Evolutionary conservation across 257 asterid species (phyloP).

Genomic region (Misopates orontium): DNA sequence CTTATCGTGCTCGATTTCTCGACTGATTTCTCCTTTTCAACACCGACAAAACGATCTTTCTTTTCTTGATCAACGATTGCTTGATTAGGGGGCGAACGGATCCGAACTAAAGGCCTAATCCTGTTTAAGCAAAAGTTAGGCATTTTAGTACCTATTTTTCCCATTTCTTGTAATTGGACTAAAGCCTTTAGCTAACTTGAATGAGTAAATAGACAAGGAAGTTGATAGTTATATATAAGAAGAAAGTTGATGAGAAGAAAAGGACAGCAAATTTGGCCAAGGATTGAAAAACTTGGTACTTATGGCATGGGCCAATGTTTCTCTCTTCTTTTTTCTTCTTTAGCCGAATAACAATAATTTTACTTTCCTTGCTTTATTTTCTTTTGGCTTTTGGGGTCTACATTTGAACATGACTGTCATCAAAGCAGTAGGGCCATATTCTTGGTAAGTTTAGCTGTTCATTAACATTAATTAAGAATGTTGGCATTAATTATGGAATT

Average conservation of each 20-base stretch:
- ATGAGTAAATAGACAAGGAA: slow-evolving; percentile 4
- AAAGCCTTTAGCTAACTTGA: neutral
- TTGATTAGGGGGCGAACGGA: slow-evolving; percentile 50
- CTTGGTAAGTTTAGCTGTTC: slow-evolving; percentile 8
- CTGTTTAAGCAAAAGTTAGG: slow-evolving; percentile 72
- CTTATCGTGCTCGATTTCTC: slow-evolving; percentile 24
- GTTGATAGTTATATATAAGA: slow-evolving; percentile 32
- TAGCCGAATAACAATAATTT: slow-evolving; percentile 34
- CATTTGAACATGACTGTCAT: slow-evolving; percentile 52
- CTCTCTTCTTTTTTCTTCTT: slow-evolving; percentile 28
- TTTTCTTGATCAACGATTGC: slow-evolving; percentile 25
- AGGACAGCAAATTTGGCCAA: slow-evolving; percentile 7
- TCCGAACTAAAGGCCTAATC: slow-evolving; percentile 69
- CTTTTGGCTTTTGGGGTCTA: slow-evolving; percentile 34
- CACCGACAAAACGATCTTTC: slow-evolving; percentile 7
- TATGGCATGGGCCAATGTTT: slow-evolving; percentile 43
- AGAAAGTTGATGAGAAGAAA: slow-evolving; percentile 14
- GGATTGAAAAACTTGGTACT: slow-evolving; percentile 9
- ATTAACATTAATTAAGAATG: neutral
- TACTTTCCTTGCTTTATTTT: slow-evolving; percentile 40
- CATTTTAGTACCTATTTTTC: slow-evolving; percentile 49
- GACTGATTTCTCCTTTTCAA: slow-evolving; percentile 19
- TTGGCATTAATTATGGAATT: neutral
- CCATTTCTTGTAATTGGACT: slow-evolving; percentile 38
- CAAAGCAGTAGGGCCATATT: slow-evolving; percentile 42